Evolutionary conservation across 1,139 yeast genomes (phyloP).

Genomic region (Hansenula sp.): DNA sequence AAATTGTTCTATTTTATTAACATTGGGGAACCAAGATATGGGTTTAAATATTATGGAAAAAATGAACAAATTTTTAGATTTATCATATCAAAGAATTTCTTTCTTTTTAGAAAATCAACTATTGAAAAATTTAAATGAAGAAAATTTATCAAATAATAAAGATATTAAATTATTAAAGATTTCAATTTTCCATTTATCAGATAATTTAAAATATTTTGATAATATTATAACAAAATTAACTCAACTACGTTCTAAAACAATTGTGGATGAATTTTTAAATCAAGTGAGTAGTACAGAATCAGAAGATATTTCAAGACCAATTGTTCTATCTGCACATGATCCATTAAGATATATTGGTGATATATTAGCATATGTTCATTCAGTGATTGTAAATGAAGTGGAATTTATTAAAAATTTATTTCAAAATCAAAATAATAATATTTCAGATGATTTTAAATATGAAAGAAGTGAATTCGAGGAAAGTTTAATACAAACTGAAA

Average conservation of each 20-base stretch:
- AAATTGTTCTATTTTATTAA: conserved; percentile 63
- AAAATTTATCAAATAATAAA: conserved; percentile 3
- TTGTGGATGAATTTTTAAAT: conserved; percentile 54
- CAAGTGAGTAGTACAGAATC: conserved; percentile 34
- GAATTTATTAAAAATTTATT: conserved; percentile 64
- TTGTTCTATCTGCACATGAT: conserved; percentile 70
- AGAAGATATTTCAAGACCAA: conserved; percentile 38
- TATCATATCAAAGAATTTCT: conserved; percentile 30
- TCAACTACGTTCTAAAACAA: conserved; percentile 49
- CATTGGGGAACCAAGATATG: conserved; percentile 64
- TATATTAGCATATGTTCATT: conserved; percentile 82
- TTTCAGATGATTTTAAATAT: conserved; percentile 17
- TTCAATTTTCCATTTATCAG: conserved; percentile 28
- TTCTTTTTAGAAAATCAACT: conserved; percentile 29
- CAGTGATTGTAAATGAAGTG: conserved; percentile 83
- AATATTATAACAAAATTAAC: conserved; percentile 54
- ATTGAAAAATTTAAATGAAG: conserved; percentile 17
- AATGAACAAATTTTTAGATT: conserved; percentile 37
- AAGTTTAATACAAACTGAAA: conserved; percentile 12
- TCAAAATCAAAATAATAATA: conserved; percentile 28
- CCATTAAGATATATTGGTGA: conserved; percentile 83
- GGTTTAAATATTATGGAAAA: conserved; percentile 69
- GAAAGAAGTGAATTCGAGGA: conserved; percentile 12
- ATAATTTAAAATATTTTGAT: conserved; percentile 37
- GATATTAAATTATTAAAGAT: conserved; percentile 32